Base-by-base conservation (phyloP, 1,284 basidiomycete species). In the Marasmius tenuissimus region DNA sequence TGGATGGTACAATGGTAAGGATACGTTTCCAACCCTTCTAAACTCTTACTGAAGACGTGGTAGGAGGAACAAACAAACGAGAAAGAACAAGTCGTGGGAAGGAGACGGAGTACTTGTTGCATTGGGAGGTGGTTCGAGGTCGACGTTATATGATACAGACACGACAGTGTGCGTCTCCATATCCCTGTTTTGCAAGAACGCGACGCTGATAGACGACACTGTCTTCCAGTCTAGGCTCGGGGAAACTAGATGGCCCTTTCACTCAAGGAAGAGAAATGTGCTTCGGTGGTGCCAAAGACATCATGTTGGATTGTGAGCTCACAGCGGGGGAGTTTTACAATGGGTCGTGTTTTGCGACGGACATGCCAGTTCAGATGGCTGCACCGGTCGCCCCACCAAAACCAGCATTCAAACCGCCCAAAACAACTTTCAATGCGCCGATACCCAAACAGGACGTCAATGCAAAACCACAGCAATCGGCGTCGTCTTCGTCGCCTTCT, bases 11-110 rank as follows among this genome's bases (percentile, higher is more conserved):
- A 63, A 51, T 63, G 62, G 62, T 63, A 49, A 47, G 14, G 34
- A 4, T 37, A 10, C 20, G 50, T 14, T 20, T 20, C 18, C 22
- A 16, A 33, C 37, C 16, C 3, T 11, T 12, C 45, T 16, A 7
- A 40, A 8, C 1, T 12, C 27, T 38, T 54, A 6, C 59, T 56
- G 22, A 20, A 34, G 27, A 37, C 16, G 18, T 8, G 16, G 9
- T 33, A 91, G 91, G 92, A 79, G 94, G 59, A 85, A 82, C 62
- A 91, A 85, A 34, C 93, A 96, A 73, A 78, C 81, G 37, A 91
- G 87, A 74, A 97, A 96, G 75, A 90, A 97, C 73, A 97, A 96
- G 75, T 95, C 92, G 0, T 97, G 94, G 95, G 93, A 97, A 65
- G 92, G 89, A 39, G 89, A 91, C 70, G 89, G 83, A 18, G 79